Evolutionary conservation across 331 rosid genomes (phyloP).

Genomic region (Malus hybrid): DNA sequence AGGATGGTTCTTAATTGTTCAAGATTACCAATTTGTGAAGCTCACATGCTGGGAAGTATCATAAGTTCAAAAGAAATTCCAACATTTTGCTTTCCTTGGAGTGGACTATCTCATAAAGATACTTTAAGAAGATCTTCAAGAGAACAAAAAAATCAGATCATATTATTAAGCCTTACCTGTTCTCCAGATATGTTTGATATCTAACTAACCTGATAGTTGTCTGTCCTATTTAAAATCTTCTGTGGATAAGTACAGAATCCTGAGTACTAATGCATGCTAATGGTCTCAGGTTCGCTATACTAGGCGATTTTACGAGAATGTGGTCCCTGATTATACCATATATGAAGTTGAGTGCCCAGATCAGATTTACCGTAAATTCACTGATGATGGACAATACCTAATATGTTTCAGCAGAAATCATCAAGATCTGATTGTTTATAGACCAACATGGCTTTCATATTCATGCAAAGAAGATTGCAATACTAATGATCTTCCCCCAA

Average conservation of each 20-base stretch:
- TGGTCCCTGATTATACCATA: slow-evolving; percentile 78
- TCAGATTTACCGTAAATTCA: slow-evolving; percentile 80
- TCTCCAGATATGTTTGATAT: background rate
- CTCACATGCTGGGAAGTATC: too few species aligned
- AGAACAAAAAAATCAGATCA: too few species aligned
- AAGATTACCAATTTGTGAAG: too few species aligned
- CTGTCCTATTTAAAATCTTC: background rate
- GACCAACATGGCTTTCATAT: slow-evolving; percentile 90
- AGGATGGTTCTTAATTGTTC: too few species aligned
- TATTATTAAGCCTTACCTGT: background rate
- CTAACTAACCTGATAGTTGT: background rate
- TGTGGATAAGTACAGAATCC: slow-evolving; percentile 38
- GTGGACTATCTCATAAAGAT: too few species aligned
- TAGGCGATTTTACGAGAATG: slow-evolving; percentile 80
- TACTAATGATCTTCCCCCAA: slow-evolving; percentile 60
- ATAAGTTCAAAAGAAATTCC: too few species aligned
- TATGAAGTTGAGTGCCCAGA: slow-evolving; percentile 94
- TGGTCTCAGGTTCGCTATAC: slow-evolving; percentile 80
- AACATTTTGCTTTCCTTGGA: too few species aligned
- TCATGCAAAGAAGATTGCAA: slow-evolving; percentile 81
- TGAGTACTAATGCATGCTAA: slow-evolving; percentile 24
- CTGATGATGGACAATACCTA: slow-evolving; percentile 93
- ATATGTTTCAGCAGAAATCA: slow-evolving; percentile 81
- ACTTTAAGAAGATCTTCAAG: too few species aligned
- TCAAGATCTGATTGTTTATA: slow-evolving; percentile 75